Conservation (phyloP, 371 early-diverging fungal species). For the Actinomortierella wolfii region DNA sequence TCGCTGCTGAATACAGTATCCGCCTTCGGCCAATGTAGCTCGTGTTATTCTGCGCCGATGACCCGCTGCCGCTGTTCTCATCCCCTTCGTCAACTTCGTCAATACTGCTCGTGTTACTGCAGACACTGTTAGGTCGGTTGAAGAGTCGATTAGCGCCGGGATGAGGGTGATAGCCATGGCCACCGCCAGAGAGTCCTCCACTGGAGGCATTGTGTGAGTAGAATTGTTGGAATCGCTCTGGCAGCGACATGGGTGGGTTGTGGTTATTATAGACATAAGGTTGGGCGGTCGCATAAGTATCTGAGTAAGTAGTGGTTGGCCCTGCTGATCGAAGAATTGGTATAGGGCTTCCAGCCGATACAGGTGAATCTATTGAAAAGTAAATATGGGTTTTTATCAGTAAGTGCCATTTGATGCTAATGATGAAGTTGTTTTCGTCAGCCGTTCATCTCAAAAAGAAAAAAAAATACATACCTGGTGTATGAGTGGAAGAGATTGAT, state of each 20-base stretch:
- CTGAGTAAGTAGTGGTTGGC: constrained; percentile 32
- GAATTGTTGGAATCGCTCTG: constrained; percentile 42
- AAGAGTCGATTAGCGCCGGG: background rate
- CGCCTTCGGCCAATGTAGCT: constrained; percentile 25
- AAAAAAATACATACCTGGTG: constrained; percentile 18
- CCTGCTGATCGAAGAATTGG: constrained; percentile 38
- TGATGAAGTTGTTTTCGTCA: no score
- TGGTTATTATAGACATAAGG: no score
- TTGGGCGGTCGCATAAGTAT: constrained; percentile 16
- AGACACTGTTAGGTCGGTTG: constrained; percentile 35
- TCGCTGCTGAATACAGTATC: constrained; percentile 5
- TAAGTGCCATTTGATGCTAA: no score
- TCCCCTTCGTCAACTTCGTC: constrained; percentile 32
- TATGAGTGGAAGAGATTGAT: constrained; percentile 25
- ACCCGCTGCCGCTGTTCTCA: constrained; percentile 22
- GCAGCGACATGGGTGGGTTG: constrained; percentile 20
- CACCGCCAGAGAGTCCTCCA: background rate
- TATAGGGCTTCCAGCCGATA: constrained; percentile 23
- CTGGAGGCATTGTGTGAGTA: constrained; percentile 7
- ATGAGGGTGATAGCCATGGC: constrained; percentile 4
- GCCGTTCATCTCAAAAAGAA: background rate
- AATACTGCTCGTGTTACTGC: constrained; percentile 39
- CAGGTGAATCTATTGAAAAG: constrained; percentile 29
- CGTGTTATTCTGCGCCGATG: constrained; percentile 27
- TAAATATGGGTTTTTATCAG: no score